Conservation (phyloP, 768 basidiomycete species). For the Suillus paluster region DNA sequence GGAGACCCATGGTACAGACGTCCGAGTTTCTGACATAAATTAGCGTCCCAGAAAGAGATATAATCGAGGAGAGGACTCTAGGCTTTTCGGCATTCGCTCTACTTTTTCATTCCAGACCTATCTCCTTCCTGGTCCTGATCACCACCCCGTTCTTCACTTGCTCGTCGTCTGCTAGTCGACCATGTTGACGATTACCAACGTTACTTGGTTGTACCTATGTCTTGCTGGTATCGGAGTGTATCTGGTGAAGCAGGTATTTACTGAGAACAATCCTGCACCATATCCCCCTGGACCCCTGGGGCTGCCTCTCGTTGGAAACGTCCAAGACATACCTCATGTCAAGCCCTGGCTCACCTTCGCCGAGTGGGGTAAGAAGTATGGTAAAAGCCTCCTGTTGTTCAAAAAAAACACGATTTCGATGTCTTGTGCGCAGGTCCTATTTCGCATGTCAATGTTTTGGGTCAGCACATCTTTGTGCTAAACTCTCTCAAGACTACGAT, state of each 20-base stretch:
- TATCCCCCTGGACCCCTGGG: slow-evolving; percentile 28
- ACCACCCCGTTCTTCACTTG: neutral
- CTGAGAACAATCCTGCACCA: neutral
- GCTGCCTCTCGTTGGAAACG: slow-evolving; percentile 54
- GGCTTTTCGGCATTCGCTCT: too few relatives aligned
- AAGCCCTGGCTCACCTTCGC: slow-evolving; percentile 57
- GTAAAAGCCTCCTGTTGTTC: slow-evolving; percentile 30
- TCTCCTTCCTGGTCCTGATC: too few relatives aligned
- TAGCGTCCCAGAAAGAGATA: neutral
- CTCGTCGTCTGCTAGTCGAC: neutral
- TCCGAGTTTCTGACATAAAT: too few relatives aligned
- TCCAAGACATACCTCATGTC: slow-evolving; percentile 54
- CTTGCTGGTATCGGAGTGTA: slow-evolving; percentile 24
- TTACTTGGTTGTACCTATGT: slow-evolving; percentile 4
- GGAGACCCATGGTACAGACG: too few relatives aligned
- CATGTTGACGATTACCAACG: neutral
- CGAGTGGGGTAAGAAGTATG: slow-evolving; percentile 56
- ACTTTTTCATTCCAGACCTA: too few relatives aligned
- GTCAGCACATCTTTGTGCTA: slow-evolving; percentile 53
- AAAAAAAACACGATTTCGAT: neutral
- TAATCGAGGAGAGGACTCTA: too few relatives aligned
- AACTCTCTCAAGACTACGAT: slow-evolving; percentile 49
- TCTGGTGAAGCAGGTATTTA: slow-evolving; percentile 3
- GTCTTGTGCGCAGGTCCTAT: slow-evolving; percentile 29
- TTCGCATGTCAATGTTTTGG: slow-evolving; percentile 35